Evolutionary conservation across 2,329 filamentous ascomycete genomes (phyloP).

Genomic region (Diplodia corticola): DNA sequence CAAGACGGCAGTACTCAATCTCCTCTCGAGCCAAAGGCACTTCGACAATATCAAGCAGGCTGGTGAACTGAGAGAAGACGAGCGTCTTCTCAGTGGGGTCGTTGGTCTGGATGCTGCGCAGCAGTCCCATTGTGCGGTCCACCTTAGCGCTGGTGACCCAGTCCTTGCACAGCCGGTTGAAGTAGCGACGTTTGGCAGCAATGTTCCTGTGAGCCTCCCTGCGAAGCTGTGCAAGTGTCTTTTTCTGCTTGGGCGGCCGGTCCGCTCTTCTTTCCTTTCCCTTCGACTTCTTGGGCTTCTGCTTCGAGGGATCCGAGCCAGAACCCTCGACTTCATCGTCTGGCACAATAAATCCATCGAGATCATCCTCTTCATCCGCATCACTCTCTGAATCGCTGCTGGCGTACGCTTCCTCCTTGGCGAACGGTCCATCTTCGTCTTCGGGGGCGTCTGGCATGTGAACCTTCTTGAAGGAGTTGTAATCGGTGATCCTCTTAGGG

Average conservation of each 20-base stretch:
- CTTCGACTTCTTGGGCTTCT: slow-evolving; percentile 26
- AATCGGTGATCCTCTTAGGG: slow-evolving; percentile 70
- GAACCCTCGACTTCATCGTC: slow-evolving; percentile 35
- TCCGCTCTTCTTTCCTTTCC: slow-evolving; percentile 28
- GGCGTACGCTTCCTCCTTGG: slow-evolving; percentile 27
- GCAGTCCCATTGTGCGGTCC: slow-evolving; percentile 65
- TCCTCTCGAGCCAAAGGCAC: slow-evolving; percentile 64
- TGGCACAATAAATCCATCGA: slow-evolving; percentile 32
- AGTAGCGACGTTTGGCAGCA: slow-evolving; percentile 67
- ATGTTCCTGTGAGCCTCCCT: slow-evolving; percentile 65
- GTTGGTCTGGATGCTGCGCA: slow-evolving; percentile 52
- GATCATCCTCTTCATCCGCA: slow-evolving; percentile 43
- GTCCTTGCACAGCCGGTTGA: slow-evolving; percentile 64
- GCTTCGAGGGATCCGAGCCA: slow-evolving; percentile 24
- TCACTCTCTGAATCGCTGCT: slow-evolving; percentile 33
- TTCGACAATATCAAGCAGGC: slow-evolving; percentile 74
- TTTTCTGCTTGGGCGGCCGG: slow-evolving; percentile 33
- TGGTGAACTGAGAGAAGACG: slow-evolving; percentile 80
- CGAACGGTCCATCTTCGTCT: slow-evolving; percentile 43
- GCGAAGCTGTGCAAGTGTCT: slow-evolving; percentile 65
- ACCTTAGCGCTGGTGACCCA: slow-evolving; percentile 78
- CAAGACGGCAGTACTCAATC: slow-evolving; percentile 68
- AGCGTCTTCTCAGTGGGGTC: slow-evolving; percentile 70
- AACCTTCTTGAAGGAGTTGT: slow-evolving; percentile 70
- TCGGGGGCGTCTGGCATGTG: slow-evolving; percentile 46